Evolutionary conservation across 78 protist species (phyloP).

Genomic region (Dictyostelium citrinum): DNA sequence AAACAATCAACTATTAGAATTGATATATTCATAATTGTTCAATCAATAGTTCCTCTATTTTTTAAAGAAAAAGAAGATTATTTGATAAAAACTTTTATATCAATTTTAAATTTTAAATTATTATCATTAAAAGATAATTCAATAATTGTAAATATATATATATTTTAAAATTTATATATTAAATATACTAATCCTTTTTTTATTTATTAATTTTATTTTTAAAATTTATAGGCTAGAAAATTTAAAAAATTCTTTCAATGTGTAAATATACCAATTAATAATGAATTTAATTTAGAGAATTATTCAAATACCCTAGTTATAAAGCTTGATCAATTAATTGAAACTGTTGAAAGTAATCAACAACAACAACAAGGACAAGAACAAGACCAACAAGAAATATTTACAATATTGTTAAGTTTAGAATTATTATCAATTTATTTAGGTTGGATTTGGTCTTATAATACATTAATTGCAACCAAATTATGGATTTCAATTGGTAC

Average conservation of each 20-base stretch:
- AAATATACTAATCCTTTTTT: background rate
- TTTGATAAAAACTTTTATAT: background rate
- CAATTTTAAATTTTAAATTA: background rate
- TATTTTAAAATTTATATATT: background rate
- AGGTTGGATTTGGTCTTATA: slow-evolving; percentile 62
- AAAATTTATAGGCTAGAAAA: background rate
- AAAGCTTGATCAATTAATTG: background rate
- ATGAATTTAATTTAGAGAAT: background rate
- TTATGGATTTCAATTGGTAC: slow-evolving; percentile 12
- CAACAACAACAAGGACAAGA: background rate
- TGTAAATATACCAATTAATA: background rate
- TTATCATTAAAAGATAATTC: background rate
- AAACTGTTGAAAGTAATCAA: background rate
- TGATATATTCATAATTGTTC: background rate
- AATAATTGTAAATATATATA: background rate
- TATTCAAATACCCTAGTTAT: background rate
- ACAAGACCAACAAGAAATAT: background rate
- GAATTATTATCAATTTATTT: slow-evolving; percentile 25
- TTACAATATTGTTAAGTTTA: background rate
- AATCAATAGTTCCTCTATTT: background rate
- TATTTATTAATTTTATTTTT: background rate
- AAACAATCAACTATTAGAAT: background rate
- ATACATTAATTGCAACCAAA: slow-evolving; percentile 20
- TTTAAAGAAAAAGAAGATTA: background rate
- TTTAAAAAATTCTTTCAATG: background rate